A percentile compares a stretch with the other conserved stretches of the same genome.
Conservation (phyloP, 192 early-diverging fungal genomes). For the Coemansia pectinata region DNA sequence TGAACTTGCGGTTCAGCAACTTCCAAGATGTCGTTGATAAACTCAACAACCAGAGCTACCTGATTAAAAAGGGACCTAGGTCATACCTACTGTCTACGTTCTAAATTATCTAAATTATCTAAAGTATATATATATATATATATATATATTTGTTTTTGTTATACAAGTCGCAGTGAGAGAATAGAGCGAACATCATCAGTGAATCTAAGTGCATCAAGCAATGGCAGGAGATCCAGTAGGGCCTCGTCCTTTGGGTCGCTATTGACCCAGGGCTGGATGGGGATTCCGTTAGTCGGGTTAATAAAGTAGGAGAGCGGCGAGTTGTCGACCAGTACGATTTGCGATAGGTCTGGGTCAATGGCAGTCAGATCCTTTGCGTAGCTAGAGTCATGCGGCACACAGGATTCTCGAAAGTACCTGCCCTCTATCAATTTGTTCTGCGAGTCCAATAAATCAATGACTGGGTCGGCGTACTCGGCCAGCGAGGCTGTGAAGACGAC, state of each 20-base stretch:
- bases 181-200: conserved; percentile 68
- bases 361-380: conserved; percentile 69
- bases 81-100: conserved; percentile 62
- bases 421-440: conserved; percentile 59
- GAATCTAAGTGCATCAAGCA: conserved; percentile 60
- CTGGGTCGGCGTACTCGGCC: conserved; percentile 66
- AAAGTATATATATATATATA: not conserved
- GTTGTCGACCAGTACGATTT: conserved; percentile 72
- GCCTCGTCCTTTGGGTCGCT: conserved; percentile 68
- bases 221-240: conserved; percentile 60
- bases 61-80: conserved; percentile 69
- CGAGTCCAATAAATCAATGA: conserved; percentile 64
- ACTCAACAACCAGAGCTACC: conserved; percentile 72
- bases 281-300: conserved; percentile 70
- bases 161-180: conserved; percentile 47
- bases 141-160: not conserved
- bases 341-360: conserved; percentile 63
- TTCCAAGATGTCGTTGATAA: conserved; percentile 70
- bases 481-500: conserved; percentile 73
- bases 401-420: conserved; percentile 68
- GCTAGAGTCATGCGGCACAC: conserved; percentile 62
- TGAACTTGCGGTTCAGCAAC: conserved; percentile 57
- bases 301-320: conserved; percentile 73
- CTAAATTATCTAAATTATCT: conserved; percentile 6
- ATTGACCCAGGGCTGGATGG: conserved; percentile 69